These are phyloP conservation scores for Cnidoscolus chayamansa DNA, from an alignment of 441 rosid species.

Conservation along the genomic window DNA sequence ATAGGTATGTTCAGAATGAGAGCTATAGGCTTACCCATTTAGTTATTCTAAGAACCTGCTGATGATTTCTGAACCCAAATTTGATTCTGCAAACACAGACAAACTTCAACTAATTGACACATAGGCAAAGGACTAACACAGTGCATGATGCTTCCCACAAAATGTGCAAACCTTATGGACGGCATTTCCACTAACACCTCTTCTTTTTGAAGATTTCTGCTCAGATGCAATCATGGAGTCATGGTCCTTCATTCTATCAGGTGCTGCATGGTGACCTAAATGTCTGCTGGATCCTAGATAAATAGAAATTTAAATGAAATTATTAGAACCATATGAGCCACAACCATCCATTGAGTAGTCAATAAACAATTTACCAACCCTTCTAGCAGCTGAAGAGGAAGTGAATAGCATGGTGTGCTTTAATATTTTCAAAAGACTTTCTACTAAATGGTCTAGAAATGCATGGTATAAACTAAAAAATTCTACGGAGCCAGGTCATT, in stretches of 20 bases:
- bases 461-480: background rate
- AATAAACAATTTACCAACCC: background rate
- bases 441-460: background rate
- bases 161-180: conserved; percentile 48
- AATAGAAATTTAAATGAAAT: conserved; percentile 2
- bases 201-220: conserved; percentile 57
- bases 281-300: conserved; percentile 49
- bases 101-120: background rate
- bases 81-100: conserved; percentile 58
- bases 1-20: background rate
- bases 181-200: conserved; percentile 49
- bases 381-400: background rate
- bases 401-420: background rate
- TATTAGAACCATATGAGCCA: background rate
- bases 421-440: background rate
- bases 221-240: conserved; percentile 35
- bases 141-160: conserved; percentile 1
- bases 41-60: conserved; percentile 41
- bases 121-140: background rate
- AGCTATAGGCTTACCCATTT: conserved; percentile 8
- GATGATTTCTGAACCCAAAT: conserved; percentile 76
- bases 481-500: background rate
- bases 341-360: background rate
- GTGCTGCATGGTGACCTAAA: conserved; percentile 41
- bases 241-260: conserved; percentile 46